These are phyloP conservation scores for Neoboletus magnificus DNA, from an alignment of 768 basidiomycete species.

Conservation along the genomic window DNA sequence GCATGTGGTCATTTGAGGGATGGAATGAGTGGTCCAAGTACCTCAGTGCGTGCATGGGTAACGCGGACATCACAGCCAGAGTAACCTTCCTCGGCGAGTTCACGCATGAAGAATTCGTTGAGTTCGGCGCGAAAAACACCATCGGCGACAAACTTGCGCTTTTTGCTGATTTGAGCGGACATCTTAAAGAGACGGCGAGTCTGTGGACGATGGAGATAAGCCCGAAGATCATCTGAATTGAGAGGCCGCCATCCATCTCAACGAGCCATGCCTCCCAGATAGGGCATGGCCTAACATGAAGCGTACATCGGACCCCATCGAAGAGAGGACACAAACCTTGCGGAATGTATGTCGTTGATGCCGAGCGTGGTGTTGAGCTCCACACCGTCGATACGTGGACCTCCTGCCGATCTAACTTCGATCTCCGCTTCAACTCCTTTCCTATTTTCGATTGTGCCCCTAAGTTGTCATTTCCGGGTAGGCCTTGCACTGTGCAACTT, in stretches of 20 bases:
- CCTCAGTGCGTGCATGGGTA: constrained; percentile 98
- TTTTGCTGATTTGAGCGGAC: constrained; percentile 92
- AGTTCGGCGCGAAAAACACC: constrained; percentile 99
- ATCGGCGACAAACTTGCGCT: constrained; percentile 97
- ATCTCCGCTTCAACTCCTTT: constrained; percentile 20
- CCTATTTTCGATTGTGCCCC: constrained; percentile 13
- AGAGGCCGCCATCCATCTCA: constrained; percentile 20
- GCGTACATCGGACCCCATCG: neutral
- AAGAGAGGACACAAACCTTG: constrained; percentile 24
- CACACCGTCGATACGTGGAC: constrained; percentile 7
- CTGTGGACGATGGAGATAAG: constrained; percentile 23
- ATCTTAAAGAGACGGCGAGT: constrained; percentile 43
- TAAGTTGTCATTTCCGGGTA: constrained; percentile 1
- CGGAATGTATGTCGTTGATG: constrained; percentile 14
- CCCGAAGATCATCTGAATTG: constrained; percentile 15
- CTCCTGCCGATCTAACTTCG: constrained; percentile 15
- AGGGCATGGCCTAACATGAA: neutral
- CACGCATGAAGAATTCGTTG: constrained; percentile 97
- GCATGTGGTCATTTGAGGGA: neutral
- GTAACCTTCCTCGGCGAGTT: constrained; percentile 99
- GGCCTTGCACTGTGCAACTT: neutral
- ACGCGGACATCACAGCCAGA: constrained; percentile 99
- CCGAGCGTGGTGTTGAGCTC: constrained; percentile 19
- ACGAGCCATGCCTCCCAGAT: neutral
- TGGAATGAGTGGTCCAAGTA: constrained; percentile 28